A percentile compares a stretch with the other conserved stretches of the same genome.
Conservation (phyloP, 2,329 filamentous ascomycete genomes). For the Pezicula rhizophila region DNA sequence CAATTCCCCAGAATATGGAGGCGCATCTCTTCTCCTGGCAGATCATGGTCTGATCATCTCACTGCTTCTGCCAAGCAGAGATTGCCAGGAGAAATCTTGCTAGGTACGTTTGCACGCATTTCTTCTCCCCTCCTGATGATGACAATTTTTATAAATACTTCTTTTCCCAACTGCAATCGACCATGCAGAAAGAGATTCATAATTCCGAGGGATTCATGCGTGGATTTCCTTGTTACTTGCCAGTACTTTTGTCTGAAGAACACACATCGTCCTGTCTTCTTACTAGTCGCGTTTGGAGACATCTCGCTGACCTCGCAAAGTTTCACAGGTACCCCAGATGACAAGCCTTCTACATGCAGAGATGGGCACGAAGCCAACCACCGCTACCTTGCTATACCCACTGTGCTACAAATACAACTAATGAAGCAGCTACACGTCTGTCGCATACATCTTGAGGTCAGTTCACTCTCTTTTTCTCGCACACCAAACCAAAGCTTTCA, state of each 20-base stretch:
- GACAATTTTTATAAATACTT: slow-evolving; percentile 61
- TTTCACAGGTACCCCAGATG: not conserved
- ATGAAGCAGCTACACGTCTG: too few species aligned
- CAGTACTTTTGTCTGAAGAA: slow-evolving; percentile 77
- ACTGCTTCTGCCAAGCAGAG: not conserved
- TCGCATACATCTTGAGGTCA: slow-evolving; percentile 6
- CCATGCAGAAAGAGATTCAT: slow-evolving; percentile 70
- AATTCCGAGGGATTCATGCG: slow-evolving; percentile 53
- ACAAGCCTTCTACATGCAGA: slow-evolving; percentile 1
- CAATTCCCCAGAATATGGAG: too few species aligned
- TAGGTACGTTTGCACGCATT: not conserved
- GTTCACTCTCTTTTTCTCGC: slow-evolving; percentile 3
- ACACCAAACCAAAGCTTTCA: slow-evolving; percentile 16
- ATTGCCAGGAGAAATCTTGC: not conserved
- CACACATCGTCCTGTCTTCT: slow-evolving; percentile 2
- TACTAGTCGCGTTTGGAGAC: slow-evolving; percentile 16
- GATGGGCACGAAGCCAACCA: not conserved
- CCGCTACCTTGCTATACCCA: slow-evolving; percentile 1
- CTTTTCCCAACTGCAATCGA: slow-evolving; percentile 83
- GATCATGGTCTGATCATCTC: not conserved
- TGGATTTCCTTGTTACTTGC: slow-evolving; percentile 74
- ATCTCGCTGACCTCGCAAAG: slow-evolving; percentile 16
- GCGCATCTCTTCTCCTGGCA: not conserved
- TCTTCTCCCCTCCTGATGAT: slow-evolving; percentile 55
- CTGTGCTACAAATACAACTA: not conserved